phyloP scores from a whole-genome alignment of 208 protist species.

The Angomonas ambiguus region DNA sequence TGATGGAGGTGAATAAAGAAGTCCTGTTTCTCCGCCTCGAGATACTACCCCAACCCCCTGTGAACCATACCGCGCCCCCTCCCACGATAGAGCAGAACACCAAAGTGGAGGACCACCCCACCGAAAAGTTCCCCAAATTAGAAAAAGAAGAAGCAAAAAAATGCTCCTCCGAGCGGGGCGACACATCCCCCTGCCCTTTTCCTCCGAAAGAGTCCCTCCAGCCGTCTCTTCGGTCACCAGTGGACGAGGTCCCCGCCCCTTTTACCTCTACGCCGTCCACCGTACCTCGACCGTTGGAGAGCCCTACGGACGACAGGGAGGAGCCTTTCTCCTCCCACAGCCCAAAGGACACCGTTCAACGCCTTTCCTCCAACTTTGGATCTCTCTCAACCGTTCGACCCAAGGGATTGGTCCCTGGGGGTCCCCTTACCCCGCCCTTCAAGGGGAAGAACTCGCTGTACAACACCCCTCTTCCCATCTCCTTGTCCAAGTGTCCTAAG shows the following conservation, averaged over 20 bases:
- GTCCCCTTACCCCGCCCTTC: background rate
- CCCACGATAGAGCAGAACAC: background rate
- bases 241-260: background rate
- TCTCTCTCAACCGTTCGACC: too few relatives aligned
- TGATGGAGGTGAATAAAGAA: background rate
- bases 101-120: background rate
- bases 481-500: background rate
- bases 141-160: background rate
- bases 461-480: slow-evolving; percentile 1
- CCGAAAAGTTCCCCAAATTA: background rate
- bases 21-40: background rate
- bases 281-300: background rate
- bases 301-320: background rate
- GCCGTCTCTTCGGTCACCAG: background rate
- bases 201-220: background rate
- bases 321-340: background rate
- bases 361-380: background rate
- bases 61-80: background rate
- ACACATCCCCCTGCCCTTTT: background rate
- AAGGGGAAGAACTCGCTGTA: background rate
- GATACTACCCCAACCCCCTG: background rate
- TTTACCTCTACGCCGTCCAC: background rate
- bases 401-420: too few relatives aligned
- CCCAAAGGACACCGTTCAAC: background rate
- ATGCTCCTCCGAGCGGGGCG: background rate